Evolutionary conservation across 2,329 filamentous ascomycete genomes (phyloP), one percentile per base, ranked within the genome.

Genomic region (Aspergillus chevalieri): DNA sequence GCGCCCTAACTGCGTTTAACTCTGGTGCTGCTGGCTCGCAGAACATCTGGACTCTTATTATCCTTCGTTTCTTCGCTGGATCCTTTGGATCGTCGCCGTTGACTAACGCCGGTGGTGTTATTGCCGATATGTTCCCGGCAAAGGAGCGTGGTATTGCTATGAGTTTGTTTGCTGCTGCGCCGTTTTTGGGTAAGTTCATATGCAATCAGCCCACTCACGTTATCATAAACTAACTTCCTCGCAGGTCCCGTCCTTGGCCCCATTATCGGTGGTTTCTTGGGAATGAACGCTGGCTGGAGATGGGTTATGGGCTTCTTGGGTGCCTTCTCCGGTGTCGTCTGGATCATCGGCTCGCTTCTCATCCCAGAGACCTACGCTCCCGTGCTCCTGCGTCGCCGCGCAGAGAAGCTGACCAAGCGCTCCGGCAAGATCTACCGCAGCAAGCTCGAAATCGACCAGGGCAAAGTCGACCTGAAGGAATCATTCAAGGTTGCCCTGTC

Each of bases 41-140:
- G 49, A 82, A 78, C 56, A 81, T 84, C 52, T 71, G 71, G 44
- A 78, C 79, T 1, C 70, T 89, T 2, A 68, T 88, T 28, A 75
- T 86, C n/a, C 72, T 86, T 36, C 79, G 85, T 34, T 87, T 87
- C 70, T 80, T 87, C 47, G 79, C 79, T 5, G 81, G 82, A 34
- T 67, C 79, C 6, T 84, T 84, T 59, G 82, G 81, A 8, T 79
- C 80, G 1, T 81, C 79, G 6, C 78, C 81, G 2, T 69, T 85
- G 54, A 84, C 81, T 28, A 84, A 84, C 59, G 77, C 78, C 2
- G 80, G 80, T 2, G 82, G 81, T 47, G 79, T 83, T 7, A 80
- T 84, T 52, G 79, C 81, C 9, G 82, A 85, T 60, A 79, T 83
- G 66, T 84, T 83, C 56, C 60, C 71, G 6, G 75, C 77, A 3